Base-by-base conservation (phyloP, 129 eudicot genomes). In the Glebionis coronaria region DNA sequence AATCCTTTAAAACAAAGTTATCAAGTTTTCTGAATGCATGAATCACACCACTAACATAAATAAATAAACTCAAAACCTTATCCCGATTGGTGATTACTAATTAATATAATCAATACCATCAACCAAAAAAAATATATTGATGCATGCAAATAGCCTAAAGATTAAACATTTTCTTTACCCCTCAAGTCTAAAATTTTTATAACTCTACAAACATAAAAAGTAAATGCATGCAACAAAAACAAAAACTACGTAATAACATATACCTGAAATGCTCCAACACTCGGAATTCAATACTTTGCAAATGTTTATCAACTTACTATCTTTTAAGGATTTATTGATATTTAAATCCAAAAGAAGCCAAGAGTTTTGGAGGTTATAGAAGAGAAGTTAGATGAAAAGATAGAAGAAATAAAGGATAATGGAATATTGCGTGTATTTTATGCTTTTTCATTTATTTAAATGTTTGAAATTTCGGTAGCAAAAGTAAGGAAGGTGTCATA, bases 221-320 rank as follows among this genome's bases (percentile, higher is more conserved):
- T 5, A 1, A 53, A 14, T 21, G 56, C 56, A 64, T 45, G 29
- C 60, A 23, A 10, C 20, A 23, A 60, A 60, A 15, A 10, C 11
- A 28, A 28, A 49, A 15, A 14, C 18, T 27, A 15, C 8, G 44
- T 21, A 20, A 46, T 23, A 23, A 23, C 25, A 23, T 23, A 66
- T 66, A 67, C 79, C 78, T 74, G 78, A 74, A 55, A 65, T 42
- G 18, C 66, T 74, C 31, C 73, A 74, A 61, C 27, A 47, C 79
- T 68, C 62, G 49, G 63, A 66, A 67, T 66, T 65, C 61, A 65
- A 46, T 56, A 25, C 20, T 74, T 61, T 66, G 68, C 62, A 66
- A n/a, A 74, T 29, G 35, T 40, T 52, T n/a, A 63, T 21, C 13
- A 71, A 10, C 14, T 56, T 15, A 69, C 56, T 4, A 56, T 56